Evolutionary conservation across 169 alveolate genomes (phyloP), one percentile per base, ranked within the genome.

Genomic region (Condylostoma magnum): DNA sequence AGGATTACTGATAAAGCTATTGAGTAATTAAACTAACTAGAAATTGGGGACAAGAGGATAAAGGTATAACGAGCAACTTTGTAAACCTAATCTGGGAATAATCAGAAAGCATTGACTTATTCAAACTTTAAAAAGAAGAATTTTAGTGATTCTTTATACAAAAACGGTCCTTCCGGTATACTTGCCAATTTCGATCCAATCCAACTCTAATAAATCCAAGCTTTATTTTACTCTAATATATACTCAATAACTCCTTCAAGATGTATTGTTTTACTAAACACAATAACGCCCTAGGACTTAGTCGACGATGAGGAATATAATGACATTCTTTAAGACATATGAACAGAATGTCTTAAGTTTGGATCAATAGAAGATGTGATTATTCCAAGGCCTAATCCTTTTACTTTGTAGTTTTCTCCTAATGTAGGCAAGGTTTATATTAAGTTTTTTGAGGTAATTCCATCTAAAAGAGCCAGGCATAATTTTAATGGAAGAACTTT

Each of bases 351-450:
- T 48, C 69, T 73, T 31, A 55, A 65, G 25, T 83, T 57, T 77
- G 95, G 95, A 22, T 80, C 87, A 4, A 87, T 92, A 6, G 85
- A 86, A 20, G 79, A 79, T 51, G 76, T 89, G 30, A 90, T 80
- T 56, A 90, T 90, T 27, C 94, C 94, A 18, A 72, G 86, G 63
- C 95, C 95, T 22, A 83, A 87, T 54, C 69, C 74, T 43, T 79
- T 71, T 27, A 77, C 78, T 20, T 83, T 77, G 34, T 68, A 80
- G 22, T 79, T 81, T 43, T 76, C 83, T 20, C 88, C 80, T 48
- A 84, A 85, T 74, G 93, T 89, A 3, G 94, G 95, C 33, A 92
- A 92, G 69, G 75, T 89, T 6, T 92, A 89, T 79, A 87, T 92
- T 12, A 89, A 86, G 79, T 92, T 92, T 74, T 75, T 85, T 65